Evolutionary conservation across 1,139 yeast species (phyloP).

Genomic region (Saccharomyces pastorianus): DNA sequence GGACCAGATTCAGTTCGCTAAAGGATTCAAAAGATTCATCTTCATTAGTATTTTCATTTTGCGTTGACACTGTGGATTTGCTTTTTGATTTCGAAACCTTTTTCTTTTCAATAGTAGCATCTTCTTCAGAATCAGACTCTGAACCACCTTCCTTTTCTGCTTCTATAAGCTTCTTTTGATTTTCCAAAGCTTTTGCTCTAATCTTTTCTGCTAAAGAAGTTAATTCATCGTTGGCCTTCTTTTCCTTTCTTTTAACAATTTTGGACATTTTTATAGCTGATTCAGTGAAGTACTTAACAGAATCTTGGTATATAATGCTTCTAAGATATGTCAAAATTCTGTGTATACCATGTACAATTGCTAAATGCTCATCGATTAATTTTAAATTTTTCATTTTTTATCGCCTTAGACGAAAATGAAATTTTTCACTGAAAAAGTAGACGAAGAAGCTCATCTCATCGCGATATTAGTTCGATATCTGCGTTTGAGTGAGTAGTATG

Average conservation of each 20-base stretch:
- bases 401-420: constrained; percentile 3
- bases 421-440: not conserved
- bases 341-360: not conserved
- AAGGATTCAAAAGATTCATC: constrained; percentile 32
- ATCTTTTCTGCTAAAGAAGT: constrained; percentile 39
- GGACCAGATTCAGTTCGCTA: constrained; percentile 55
- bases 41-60: constrained; percentile 20
- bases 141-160: constrained; percentile 8
- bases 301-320: not conserved
- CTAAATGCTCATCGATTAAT: not conserved
- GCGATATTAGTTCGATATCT: not conserved
- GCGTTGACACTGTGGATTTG: constrained; percentile 4
- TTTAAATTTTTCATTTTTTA: not conserved
- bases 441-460: constrained; percentile 8
- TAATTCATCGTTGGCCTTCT: constrained; percentile 20
- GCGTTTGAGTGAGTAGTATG: not conserved
- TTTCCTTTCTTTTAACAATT: constrained; percentile 22
- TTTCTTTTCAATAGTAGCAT: not conserved
- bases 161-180: constrained; percentile 17
- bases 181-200: constrained; percentile 44
- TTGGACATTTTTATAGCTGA: constrained; percentile 8
- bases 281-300: not conserved
- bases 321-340: not conserved
- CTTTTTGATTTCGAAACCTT: not conserved
- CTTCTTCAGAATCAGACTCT: constrained; percentile 3